Evolutionary conservation across 2,329 filamentous ascomycete genomes (phyloP).

Genomic region (Macrophomina pseudophaseolina): DNA sequence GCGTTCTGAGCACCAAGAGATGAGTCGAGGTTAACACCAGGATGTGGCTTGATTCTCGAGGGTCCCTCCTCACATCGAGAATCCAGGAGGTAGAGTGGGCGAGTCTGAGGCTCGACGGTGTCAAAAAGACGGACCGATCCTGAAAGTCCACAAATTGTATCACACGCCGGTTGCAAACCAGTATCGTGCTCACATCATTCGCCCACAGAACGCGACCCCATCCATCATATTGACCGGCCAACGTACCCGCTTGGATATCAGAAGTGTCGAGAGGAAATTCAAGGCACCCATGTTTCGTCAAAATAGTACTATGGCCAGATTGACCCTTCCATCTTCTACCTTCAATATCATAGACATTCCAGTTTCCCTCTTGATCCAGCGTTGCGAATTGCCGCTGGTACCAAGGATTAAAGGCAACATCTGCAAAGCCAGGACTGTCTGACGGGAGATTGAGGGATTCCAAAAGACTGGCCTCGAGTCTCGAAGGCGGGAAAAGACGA

Average conservation of each 20-base stretch:
- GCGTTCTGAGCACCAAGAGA: conserved; percentile 57
- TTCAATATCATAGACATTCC: conserved; percentile 65
- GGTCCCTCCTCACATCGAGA: conserved; percentile 61
- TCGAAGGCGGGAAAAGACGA: conserved; percentile 49
- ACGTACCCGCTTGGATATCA: conserved; percentile 41
- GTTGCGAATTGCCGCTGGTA: conserved; percentile 67
- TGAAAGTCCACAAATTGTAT: conserved; percentile 44
- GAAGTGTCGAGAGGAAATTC: conserved; percentile 13
- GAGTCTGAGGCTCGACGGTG: conserved; percentile 36
- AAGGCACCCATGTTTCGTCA: conserved; percentile 28
- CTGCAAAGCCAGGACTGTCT: conserved; percentile 62
- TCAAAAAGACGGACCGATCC: conserved; percentile 31
- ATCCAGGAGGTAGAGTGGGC: conserved; percentile 53
- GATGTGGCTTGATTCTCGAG: conserved; percentile 54
- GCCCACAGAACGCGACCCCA: conserved; percentile 59
- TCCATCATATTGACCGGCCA: conserved; percentile 49
- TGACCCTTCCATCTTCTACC: conserved; percentile 1
- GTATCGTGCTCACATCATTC: conserved; percentile 52
- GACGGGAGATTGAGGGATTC: conserved; percentile 58
- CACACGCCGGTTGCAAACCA: conserved; percentile 58
- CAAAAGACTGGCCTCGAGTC: conserved; percentile 62
- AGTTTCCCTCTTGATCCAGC: conserved; percentile 68
- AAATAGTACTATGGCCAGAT: background rate
- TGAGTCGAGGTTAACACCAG: conserved; percentile 64
- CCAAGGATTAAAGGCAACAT: conserved; percentile 69